Conservation (phyloP, 2,329 filamentous ascomycete species). For the Cladophialophora carrionii region DNA sequence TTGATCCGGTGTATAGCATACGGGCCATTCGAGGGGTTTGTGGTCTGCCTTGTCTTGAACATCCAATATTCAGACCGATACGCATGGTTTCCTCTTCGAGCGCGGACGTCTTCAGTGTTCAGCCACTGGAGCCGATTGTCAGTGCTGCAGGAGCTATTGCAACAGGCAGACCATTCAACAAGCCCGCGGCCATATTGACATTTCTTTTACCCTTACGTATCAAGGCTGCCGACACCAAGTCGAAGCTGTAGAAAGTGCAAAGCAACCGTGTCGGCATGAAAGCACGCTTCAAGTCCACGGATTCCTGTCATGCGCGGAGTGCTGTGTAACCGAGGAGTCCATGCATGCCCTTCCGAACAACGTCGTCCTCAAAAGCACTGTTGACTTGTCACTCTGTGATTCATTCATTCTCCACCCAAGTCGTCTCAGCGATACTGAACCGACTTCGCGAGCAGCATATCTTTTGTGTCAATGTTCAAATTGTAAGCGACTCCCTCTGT, state of each 20-base stretch:
- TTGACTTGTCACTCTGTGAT: constrained; percentile 5
- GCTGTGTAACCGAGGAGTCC: neutral
- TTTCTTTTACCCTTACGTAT: neutral
- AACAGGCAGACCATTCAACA: neutral
- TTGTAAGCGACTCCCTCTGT: constrained; percentile 19
- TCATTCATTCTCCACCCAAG: constrained; percentile 3
- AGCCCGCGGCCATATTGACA: neutral
- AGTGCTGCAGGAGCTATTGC: neutral
- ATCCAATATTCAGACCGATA: neutral
- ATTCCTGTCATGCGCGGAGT: neutral
- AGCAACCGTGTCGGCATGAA: too few species aligned
- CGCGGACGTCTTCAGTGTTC: neutral
- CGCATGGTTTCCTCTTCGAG: neutral
- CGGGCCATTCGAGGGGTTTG: neutral
- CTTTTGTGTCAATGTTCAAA: neutral
- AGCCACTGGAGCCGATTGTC: neutral
- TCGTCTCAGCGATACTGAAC: constrained; percentile 1
- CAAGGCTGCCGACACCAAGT: neutral
- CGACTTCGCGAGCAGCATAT: neutral
- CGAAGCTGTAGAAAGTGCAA: neutral
- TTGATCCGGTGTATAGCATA: neutral
- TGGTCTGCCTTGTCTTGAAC: neutral
- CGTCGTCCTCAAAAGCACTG: neutral
- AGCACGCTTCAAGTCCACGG: neutral
- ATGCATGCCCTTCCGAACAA: constrained; percentile 4